Evolutionary conservation across 2,329 filamentous ascomycete genomes (phyloP), one percentile per base, ranked within the genome.

Genomic region (Penicillium sp.): DNA sequence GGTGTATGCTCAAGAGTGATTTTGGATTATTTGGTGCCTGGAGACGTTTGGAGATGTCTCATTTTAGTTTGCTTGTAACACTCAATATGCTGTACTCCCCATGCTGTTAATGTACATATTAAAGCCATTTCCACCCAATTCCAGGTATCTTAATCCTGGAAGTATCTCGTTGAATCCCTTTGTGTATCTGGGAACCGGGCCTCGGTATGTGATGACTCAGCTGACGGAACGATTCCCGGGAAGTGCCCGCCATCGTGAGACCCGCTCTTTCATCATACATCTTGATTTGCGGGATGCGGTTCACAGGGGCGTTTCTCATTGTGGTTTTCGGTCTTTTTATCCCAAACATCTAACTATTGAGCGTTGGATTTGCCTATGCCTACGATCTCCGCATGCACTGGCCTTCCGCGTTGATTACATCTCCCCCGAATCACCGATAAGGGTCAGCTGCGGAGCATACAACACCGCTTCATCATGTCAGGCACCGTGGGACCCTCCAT

Each of bases 401-500:
- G 38, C 42, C 32, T 48, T 47, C 53, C 56, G 55, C 53, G 55
- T 46, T 46, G 47, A 53, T 56, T 58, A 52, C 51, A 52, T 58
- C 55, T 55, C 47, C 56, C 59, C 59, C 55, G 55, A 58, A 61
- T 63, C 50, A 45, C 45, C 36, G 60, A 58, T 62, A 58, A 51
- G 43, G 51, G 51, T 43, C 34, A 54, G 42, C 48, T 30, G 57
- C 59, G 57, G 46, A 49, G 36, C 36, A 49, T 47, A 47, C 19
- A 38, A 32, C 40, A 41, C 36, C 32, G 36, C 23, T 41, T 46
- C 57, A 62, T 19, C 58, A 70, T 71, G 69, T 64, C 68, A 32
- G 55, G 61, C 27, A 41, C 61, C 27, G 49, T 64, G 42, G 60
- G 43, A 11, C 42, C 64, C 39, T 56, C 55, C 18, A 53, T 53